Conservation (phyloP, 345 rosid genomes). For the Eucalyptus rudis region DNA sequence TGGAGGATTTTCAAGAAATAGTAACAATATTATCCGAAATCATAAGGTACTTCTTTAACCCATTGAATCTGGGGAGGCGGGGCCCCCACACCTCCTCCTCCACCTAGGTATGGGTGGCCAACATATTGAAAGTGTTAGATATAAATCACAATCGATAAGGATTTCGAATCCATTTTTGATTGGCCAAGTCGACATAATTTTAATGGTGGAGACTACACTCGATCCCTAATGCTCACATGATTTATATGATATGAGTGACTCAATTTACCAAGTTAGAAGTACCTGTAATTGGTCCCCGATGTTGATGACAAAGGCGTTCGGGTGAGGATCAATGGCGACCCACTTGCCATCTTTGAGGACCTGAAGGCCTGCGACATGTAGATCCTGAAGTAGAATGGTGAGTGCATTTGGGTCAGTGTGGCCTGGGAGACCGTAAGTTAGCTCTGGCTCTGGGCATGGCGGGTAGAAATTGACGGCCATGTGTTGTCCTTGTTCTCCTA, state of each 20-base stretch:
- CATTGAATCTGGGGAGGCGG: not conserved
- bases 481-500: constrained; percentile 89
- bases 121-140: not conserved
- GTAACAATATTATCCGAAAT: not conserved
- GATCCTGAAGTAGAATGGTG: constrained; percentile 78
- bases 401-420: constrained; percentile 89
- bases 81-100: not conserved
- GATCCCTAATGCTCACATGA: not conserved
- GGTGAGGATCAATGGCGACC: constrained; percentile 71
- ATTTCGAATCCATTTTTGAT: not conserved
- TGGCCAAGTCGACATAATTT: not conserved
- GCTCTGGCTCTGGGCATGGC: constrained; percentile 83
- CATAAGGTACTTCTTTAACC: not conserved
- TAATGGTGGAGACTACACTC: not conserved
- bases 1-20: not conserved
- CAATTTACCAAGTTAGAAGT: not conserved
- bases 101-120: not conserved
- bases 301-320: constrained; percentile 71
- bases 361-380: constrained; percentile 59
- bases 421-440: constrained; percentile 77
- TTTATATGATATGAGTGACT: not conserved
- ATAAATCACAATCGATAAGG: not conserved
- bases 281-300: constrained; percentile 91
- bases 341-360: constrained; percentile 64
- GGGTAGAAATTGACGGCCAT: constrained; percentile 93